Base-by-base conservation (phyloP, 805 yeast genomes). In the Phaffomyces thermotolerans region DNA sequence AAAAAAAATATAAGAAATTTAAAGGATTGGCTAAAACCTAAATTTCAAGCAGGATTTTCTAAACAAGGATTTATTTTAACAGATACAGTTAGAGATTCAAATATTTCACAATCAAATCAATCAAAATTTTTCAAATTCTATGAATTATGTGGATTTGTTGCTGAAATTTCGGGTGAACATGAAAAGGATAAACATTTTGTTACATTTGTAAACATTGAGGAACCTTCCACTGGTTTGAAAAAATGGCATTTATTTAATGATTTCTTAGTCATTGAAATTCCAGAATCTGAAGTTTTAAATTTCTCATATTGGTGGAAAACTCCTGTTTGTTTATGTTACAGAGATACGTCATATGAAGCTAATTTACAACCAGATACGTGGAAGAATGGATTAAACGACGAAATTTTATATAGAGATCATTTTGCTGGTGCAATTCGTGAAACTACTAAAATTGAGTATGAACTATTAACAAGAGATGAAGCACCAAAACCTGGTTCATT, bases 231-330 rank as follows among this genome's bases (percentile, higher is more conserved):
- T 9, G 56, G 57, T 3, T 44, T 39, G 4, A 64, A 62, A 41
- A 60, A 60, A 27, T 93, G 99, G 99, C 78, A 73, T 56, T 61
- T 93, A 57, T 88, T 93, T 61, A 93, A 93, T 58, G 98, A 93
- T 62, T 93, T 91, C 63, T 66, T 93, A 50, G 98, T 90, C 14
- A 75, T 78, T 53, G 81, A 79, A 22, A 71, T 93, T 1, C 72
- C 81, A 1, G 86, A 82, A 52, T 74, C 72, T 13, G 97, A 93
- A 52, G 97, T 85, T 0, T 69, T 89, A 39, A 78, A 88, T 57
- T 63, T 88, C 39, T 66, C 79, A 1, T 70, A 72, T 39, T 71
- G 81, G 68, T 90, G 96, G 96, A 93, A 93, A 59, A 77, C 77
- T 29, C 95, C 96, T 1, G 80, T 84, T 15, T 68, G 83, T 24